Percentiles rank a stretch among this genome's conserved stretches.
These are phyloP conservation scores for Circinella minor DNA, from an alignment of 371 early-diverging fungal genomes.

Conservation along the genomic window DNA sequence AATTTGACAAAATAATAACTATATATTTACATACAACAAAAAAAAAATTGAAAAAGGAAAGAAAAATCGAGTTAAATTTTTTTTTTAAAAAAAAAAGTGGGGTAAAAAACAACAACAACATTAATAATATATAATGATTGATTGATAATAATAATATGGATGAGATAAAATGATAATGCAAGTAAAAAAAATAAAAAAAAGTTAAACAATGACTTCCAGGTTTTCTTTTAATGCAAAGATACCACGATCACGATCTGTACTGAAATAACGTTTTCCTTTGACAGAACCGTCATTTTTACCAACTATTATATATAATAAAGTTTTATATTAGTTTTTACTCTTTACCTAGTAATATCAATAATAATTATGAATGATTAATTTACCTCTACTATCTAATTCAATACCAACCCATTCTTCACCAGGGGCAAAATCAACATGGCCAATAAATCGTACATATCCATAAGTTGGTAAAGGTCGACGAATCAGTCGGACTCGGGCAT, in stretches of 20 bases:
- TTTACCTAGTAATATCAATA: no score
- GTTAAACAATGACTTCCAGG: slow-evolving; percentile 18
- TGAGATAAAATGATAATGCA: no score
- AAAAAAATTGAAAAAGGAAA: no score
- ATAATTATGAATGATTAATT: background rate
- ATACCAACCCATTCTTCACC: slow-evolving; percentile 47
- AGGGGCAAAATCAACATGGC: slow-evolving; percentile 33
- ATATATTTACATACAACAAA: background rate
- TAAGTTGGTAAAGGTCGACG: slow-evolving; percentile 40
- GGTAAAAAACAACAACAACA: background rate
- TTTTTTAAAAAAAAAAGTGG: background rate
- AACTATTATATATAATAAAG: slow-evolving; percentile 22
- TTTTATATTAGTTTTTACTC: background rate
- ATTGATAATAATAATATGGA: no score
- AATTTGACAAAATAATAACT: background rate
- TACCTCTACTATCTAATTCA: slow-evolving; percentile 49
- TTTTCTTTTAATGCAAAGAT: slow-evolving; percentile 43
- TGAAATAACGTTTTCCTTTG: slow-evolving; percentile 38
- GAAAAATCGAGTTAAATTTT: no score
- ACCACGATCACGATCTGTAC: slow-evolving; percentile 41
- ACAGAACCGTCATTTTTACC: slow-evolving; percentile 50
- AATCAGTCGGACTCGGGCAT: slow-evolving; percentile 32
- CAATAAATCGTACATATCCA: slow-evolving; percentile 45
- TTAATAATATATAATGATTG: no score
- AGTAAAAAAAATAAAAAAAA: no score